A percentile compares a stretch with the other conserved stretches of the same genome.
These are phyloP conservation scores for Zopfochytrium polystomum DNA, from an alignment of 371 early-diverging fungal species.

Conservation along the genomic window DNA sequence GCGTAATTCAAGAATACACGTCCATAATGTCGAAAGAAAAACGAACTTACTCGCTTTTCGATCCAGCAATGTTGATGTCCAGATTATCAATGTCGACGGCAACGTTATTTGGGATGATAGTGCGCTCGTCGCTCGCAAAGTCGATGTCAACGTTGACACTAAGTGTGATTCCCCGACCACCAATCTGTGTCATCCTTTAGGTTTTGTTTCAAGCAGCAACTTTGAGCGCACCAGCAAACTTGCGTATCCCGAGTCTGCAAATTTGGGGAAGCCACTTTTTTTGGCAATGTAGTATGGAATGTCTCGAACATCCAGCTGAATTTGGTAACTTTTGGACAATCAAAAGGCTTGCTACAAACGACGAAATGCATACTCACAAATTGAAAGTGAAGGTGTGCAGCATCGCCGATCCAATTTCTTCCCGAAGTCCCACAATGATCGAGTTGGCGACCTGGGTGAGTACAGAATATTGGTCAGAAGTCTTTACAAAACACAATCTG, in stretches of 20 bases:
- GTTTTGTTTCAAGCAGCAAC: background rate
- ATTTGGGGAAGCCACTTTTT: constrained; percentile 55
- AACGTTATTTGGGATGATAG: constrained; percentile 38
- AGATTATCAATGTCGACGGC: constrained; percentile 49
- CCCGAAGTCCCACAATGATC: constrained; percentile 48
- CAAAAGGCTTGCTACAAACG: no score
- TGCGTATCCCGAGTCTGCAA: constrained; percentile 60
- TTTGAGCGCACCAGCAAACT: constrained; percentile 26
- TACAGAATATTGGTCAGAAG: background rate
- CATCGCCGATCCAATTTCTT: no score
- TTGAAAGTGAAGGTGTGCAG: no score
- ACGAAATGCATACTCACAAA: no score
- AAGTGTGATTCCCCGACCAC: constrained; percentile 53
- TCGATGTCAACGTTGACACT: constrained; percentile 30
- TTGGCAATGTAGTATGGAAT: constrained; percentile 59
- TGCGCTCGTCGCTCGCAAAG: constrained; percentile 34
- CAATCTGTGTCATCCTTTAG: constrained; percentile 41
- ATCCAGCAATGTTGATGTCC: constrained; percentile 48
- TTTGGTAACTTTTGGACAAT: no score
- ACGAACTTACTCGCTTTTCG: constrained; percentile 41
- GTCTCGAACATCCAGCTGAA: no score
- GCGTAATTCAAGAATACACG: background rate
- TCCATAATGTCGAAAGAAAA: constrained; percentile 3
- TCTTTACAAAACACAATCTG: background rate
- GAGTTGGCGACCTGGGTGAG: constrained; percentile 40